phyloP scores from a whole-genome alignment of 2,329 filamentous ascomycete genomes.

The Aspergillus neotritici region DNA sequence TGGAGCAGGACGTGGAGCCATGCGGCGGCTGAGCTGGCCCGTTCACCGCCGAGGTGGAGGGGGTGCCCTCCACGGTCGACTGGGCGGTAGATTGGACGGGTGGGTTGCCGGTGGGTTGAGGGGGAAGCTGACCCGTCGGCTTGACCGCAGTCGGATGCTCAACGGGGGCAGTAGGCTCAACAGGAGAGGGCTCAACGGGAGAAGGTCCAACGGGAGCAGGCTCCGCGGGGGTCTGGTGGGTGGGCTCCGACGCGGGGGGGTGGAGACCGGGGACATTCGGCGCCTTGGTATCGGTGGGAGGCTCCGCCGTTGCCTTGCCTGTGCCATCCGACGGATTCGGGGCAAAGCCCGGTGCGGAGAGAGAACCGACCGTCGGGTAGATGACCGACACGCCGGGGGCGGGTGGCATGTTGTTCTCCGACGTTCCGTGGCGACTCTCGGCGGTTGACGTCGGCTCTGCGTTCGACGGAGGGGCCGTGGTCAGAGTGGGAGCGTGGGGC shows the following conservation, averaged over 20 bases:
- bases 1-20: constrained; percentile 8
- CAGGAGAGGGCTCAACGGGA: too few species aligned
- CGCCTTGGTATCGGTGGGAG: constrained; percentile 1
- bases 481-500: constrained; percentile 5
- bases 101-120: too few species aligned
- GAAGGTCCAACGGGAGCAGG: not conserved
- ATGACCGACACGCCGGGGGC: not conserved
- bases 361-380: constrained; percentile 1
- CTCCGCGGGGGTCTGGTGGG: constrained; percentile 4
- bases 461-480: not conserved
- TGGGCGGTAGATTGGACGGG: not conserved
- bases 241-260: not conserved
- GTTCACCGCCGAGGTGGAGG: constrained; percentile 4
- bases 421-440: not conserved
- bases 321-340: constrained; percentile 7
- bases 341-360: constrained; percentile 10
- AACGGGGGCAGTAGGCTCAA: too few species aligned
- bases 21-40: constrained; percentile 9
- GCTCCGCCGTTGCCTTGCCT: constrained; percentile 3
- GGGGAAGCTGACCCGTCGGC: too few species aligned
- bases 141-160: too few species aligned
- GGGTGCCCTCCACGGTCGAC: constrained; percentile 1
- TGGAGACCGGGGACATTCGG: constrained; percentile 12
- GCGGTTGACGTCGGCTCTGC: constrained; percentile 5
- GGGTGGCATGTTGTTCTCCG: not conserved